Percentiles rank a stretch among this genome's conserved stretches.
Conservation (phyloP, 2,329 filamentous ascomycete genomes). For the Ophiocordyceps camponoti-saundersi region DNA sequence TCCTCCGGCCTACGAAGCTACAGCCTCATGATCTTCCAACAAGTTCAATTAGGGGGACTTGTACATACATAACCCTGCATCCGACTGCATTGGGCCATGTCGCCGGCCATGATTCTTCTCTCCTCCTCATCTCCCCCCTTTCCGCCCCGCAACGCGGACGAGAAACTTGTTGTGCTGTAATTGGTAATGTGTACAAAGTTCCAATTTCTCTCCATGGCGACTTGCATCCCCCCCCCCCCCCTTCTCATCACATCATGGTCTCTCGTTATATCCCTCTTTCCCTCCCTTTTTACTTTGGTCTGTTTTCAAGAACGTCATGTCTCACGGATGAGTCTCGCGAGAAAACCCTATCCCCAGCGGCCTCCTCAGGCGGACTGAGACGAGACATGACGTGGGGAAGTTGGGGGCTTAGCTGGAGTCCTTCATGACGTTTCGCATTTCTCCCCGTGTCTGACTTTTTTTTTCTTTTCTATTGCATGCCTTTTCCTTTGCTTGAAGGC, state of each 20-base stretch:
- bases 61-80: constrained; percentile 8
- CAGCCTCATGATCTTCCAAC: constrained; percentile 17
- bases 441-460: too few species aligned
- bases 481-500: too few species aligned
- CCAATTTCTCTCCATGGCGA: neutral
- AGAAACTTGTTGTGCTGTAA: neutral
- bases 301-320: neutral
- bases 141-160: neutral
- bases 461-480: too few species aligned
- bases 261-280: neutral
- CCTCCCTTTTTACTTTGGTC: neutral
- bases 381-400: too few species aligned
- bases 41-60: constrained; percentile 1
- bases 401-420: too few species aligned
- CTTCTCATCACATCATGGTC: neutral
- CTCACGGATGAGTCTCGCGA: neutral
- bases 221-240: neutral
- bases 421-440: too few species aligned
- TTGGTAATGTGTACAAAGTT: constrained; percentile 1
- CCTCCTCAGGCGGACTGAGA: too few species aligned
- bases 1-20: constrained; percentile 44
- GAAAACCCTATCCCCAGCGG: too few species aligned
- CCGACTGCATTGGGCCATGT: neutral
- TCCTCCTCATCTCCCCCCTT: neutral
- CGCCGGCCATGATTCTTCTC: neutral